Base-by-base conservation (phyloP, 225 moss, liverwort and hornwort species). In the Physcomitrium patens region DNA sequence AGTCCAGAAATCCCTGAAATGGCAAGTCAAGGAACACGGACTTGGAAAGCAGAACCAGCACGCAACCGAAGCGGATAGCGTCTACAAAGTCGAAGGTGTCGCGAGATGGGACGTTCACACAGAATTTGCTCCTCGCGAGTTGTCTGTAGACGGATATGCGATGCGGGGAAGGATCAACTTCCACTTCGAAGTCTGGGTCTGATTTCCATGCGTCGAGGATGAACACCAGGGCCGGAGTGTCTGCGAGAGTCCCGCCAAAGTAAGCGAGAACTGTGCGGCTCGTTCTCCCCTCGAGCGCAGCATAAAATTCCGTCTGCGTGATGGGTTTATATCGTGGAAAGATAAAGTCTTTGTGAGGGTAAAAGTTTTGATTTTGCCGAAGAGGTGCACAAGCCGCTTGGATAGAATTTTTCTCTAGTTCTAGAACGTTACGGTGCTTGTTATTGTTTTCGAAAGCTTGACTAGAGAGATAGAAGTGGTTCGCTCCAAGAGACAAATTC, bases 341-440 rank as follows among this genome's bases (percentile, higher is more conserved):
- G 12, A 93, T 84, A 48, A 91, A 50, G 71, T 96, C 96, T 50
- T 96, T 96, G 78, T 94, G 94, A 10, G 96, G 94, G 78, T 59
- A 92, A 70, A 96, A 96, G 11, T 58, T 42, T 45, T 93, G 96
- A 62, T 49, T 47, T 43, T 71, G 77, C 1, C 78, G 55, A 0
- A 92, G 81, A 28, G 96, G 96, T 56, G 89, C 79, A 60, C 96
- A 96, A 1, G 90, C 85, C 2, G 78, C 80, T 64, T 90, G 90
- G 31, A 96, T 91, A 22, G 83, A 74, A 46, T 96, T 96, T 65
- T 96, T 96, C 69, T 27, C 79, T 3, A 96, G 80, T 86, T 96
- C 96, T 28, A 96, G 66, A 8, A 72, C 43, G 48, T 96, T 96
- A 55, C 96, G 89, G 55, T 90, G 86, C 49, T 79, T 89, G 66